A percentile compares a stretch with the other conserved stretches of the same genome.
Evolutionary conservation across 2,329 filamentous ascomycete genomes (phyloP).

Genomic region (Helotiales sp.): DNA sequence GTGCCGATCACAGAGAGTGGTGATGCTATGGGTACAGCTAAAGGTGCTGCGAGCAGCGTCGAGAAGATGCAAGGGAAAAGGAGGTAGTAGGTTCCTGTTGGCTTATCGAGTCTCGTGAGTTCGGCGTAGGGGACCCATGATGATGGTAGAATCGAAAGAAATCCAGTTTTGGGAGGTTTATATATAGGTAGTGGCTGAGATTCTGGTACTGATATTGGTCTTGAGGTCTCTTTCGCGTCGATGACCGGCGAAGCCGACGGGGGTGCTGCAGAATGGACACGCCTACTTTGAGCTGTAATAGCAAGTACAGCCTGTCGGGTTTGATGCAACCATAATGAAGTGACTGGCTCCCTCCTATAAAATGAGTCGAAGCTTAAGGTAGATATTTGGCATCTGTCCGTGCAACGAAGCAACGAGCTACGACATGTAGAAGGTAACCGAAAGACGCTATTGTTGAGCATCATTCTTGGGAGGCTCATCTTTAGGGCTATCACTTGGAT

Average conservation of each 20-base stretch:
- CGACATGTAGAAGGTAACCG: not conserved
- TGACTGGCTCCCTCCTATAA: not conserved
- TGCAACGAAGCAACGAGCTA: not conserved
- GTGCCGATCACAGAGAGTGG: constrained; percentile 64
- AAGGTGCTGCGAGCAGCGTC: constrained; percentile 74
- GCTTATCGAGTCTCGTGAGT: constrained; percentile 78
- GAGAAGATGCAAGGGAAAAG: constrained; percentile 86
- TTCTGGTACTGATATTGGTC: not conserved
- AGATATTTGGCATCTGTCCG: not conserved
- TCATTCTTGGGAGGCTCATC: not conserved
- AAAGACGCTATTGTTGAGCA: not conserved
- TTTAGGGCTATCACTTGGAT: not conserved
- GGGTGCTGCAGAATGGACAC: not conserved
- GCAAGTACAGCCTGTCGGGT: not conserved
- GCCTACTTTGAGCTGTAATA: not conserved
- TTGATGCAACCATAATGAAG: not conserved
- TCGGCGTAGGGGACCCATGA: constrained; percentile 80
- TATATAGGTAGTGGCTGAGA: constrained; percentile 44
- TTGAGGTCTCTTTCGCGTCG: not conserved
- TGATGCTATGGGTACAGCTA: constrained; percentile 60
- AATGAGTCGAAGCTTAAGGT: not conserved
- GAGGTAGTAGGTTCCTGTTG: constrained; percentile 79
- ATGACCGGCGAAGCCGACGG: not conserved
- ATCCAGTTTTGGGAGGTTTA: constrained; percentile 66
- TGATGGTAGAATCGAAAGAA: constrained; percentile 67